These are phyloP conservation scores for Pythium coloratum DNA, from an alignment of 352 stramenopile species.

Conservation along the genomic window DNA sequence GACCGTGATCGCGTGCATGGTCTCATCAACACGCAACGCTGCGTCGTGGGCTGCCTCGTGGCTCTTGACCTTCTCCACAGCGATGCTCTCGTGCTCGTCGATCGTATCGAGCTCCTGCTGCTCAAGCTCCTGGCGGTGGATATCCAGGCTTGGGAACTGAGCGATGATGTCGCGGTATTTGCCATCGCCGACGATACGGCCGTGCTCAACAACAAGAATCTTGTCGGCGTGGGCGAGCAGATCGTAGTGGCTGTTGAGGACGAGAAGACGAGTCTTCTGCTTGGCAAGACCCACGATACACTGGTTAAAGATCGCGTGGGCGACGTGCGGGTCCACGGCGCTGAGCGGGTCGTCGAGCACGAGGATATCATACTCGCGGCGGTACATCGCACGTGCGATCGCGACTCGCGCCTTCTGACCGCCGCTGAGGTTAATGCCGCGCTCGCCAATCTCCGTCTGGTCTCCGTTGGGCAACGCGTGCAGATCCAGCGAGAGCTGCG, in stretches of 20 bases:
- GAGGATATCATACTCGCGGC: conserved; percentile 35
- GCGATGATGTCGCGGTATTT: conserved; percentile 23
- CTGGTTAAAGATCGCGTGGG: conserved; percentile 40
- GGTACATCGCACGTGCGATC: conserved; percentile 37
- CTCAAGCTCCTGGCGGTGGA: neutral
- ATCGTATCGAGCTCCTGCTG: conserved; percentile 19
- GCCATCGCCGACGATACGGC: conserved; percentile 30
- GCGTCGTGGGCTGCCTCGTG: too few relatives aligned
- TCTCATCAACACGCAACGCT: too few relatives aligned
- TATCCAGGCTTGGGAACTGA: conserved; percentile 25
- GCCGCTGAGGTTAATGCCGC: conserved; percentile 42
- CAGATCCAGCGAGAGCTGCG: conserved; percentile 66
- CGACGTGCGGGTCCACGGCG: conserved; percentile 44
- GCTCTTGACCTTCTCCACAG: too few relatives aligned
- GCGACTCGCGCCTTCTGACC: conserved; percentile 41
- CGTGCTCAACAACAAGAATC: conserved; percentile 35
- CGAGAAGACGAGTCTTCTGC: conserved; percentile 74
- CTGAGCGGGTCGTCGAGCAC: conserved; percentile 49
- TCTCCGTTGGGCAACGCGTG: conserved; percentile 71
- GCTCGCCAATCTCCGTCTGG: conserved; percentile 67
- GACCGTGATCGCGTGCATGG: too few relatives aligned
- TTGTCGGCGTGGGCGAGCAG: conserved; percentile 31
- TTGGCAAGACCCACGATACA: conserved; percentile 33
- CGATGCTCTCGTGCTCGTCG: conserved; percentile 18
- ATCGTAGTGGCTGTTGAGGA: conserved; percentile 58